A percentile compares a stretch with the other conserved stretches of the same genome.
These are phyloP conservation scores for Meyerozyma smithsonii DNA, from an alignment of 1,139 yeast genomes.

Conservation along the genomic window DNA sequence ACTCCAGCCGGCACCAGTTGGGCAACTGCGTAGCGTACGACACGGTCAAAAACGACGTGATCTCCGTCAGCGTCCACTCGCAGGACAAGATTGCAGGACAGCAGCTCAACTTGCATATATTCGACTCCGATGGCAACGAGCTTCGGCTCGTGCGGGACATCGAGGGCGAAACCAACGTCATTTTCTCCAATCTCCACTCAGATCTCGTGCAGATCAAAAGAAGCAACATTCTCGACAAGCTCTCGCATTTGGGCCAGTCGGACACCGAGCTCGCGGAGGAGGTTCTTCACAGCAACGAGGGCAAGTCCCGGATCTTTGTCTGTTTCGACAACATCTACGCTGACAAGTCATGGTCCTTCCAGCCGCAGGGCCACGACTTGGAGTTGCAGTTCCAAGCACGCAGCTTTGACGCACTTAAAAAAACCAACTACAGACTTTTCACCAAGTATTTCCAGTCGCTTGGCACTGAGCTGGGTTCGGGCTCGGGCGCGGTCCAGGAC, in stretches of 20 bases:
- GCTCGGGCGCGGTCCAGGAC: conserved; percentile 21
- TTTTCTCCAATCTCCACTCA: conserved; percentile 33
- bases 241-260: conserved; percentile 10
- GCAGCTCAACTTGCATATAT: conserved; percentile 29
- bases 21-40: conserved; percentile 36
- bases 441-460: conserved; percentile 30
- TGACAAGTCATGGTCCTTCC: conserved; percentile 43
- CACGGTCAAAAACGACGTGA: conserved; percentile 34
- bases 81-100: conserved; percentile 34
- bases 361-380: conserved; percentile 28
- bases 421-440: conserved; percentile 33
- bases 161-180: conserved; percentile 24
- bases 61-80: conserved; percentile 27
- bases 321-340: conserved; percentile 42
- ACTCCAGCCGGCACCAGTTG: conserved; percentile 25
- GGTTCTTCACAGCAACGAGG: conserved; percentile 19
- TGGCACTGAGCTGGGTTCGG: conserved; percentile 5
- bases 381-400: conserved; percentile 33
- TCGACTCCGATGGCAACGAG: conserved; percentile 34
- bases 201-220: not conserved
- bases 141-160: conserved; percentile 31
- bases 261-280: conserved; percentile 10
- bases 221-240: conserved; percentile 4
- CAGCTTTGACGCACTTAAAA: conserved; percentile 26
- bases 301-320: conserved; percentile 29